phyloP scores from a whole-genome alignment of 768 basidiomycete species.

The Naganishia vaughanmartiniae region DNA sequence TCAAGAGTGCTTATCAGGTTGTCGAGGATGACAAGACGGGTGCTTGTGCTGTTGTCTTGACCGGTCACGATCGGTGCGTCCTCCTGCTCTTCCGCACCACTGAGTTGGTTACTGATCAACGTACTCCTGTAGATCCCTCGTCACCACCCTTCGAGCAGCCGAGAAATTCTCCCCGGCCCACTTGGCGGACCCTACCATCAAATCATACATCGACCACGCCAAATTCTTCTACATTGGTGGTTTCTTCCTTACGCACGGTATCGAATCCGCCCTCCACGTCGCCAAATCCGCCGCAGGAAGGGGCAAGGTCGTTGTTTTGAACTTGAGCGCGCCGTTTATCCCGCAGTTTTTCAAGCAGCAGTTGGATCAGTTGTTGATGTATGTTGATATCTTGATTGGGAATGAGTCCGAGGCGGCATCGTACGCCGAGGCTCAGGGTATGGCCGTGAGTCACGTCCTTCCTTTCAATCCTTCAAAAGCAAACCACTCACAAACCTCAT shows the following conservation, averaged over 20 bases:
- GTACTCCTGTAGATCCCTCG: conserved; percentile 67
- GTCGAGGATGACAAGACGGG: conserved; percentile 84
- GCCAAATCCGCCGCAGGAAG: conserved; percentile 71
- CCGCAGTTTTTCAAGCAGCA: conserved; percentile 84
- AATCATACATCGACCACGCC: conserved; percentile 72
- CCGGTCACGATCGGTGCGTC: conserved; percentile 79
- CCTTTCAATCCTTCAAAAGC: background rate
- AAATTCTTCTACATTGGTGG: conserved; percentile 92
- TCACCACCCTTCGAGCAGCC: conserved; percentile 83
- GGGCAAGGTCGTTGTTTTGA: conserved; percentile 84
- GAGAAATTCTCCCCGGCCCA: conserved; percentile 84
- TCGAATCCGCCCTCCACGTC: conserved; percentile 67
- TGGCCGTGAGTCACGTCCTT: conserved; percentile 54
- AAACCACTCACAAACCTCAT: too few species aligned
- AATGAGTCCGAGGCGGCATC: conserved; percentile 92
- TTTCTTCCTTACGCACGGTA: conserved; percentile 94
- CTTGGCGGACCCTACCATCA: conserved; percentile 70
- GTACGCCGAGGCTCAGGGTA: conserved; percentile 72
- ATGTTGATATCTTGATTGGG: conserved; percentile 87
- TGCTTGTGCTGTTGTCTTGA: conserved; percentile 93
- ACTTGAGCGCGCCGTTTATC: conserved; percentile 97
- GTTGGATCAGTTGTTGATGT: conserved; percentile 74
- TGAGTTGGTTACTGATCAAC: background rate
- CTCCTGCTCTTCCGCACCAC: background rate
- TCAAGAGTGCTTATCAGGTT: conserved; percentile 83